Evolutionary conservation across 176 grass and related monocot genomes (phyloP), one percentile per base, ranked within the genome.

Genomic region (Thalia dealbata): DNA sequence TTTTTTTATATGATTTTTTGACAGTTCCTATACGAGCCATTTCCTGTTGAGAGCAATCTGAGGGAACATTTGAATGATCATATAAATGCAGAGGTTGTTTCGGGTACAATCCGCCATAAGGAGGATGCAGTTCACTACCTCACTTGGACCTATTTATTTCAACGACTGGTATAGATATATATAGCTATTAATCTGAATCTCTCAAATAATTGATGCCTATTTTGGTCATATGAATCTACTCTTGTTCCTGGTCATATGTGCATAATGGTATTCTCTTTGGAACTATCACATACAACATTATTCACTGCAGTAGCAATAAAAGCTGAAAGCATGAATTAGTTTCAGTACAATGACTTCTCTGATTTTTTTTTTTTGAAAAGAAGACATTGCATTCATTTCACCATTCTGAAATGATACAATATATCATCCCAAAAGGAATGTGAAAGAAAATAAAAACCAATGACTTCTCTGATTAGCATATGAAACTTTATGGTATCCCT

Each of bases 71-170:
- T 96, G 80, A 89, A 92, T 58, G 82, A 96, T 81, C 93, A 96
- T 81, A 96, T 96, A 82, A 96, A 96, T 79, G 93, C 93, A 68
- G 93, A 92, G 76, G 89, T 96, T 79, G 87, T 96, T 86, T 92
- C 89, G 64, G 79, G 87, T 21, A 92, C 93, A 69, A 97, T 97
- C 78, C 74, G 80, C 81, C 91, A 92, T 67, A 92, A 96, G 54
- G 87, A 96, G 80, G 93, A 96, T 76, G 93, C 87, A 52, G 86
- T 97, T 70, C 91, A 90, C 90, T 97, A 97, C 80, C 87, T 97
- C 56, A 92, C 93, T 69, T 97, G 93, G 93, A 97, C 93, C 52
- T 97, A 92, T 73, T 75, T 97, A 75, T 97, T 90, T 78, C 89
- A 87, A 70, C 86, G 87, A 72, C 75, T 97, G 89, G 93, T 97